Evolutionary conservation across 768 basidiomycete genomes (phyloP), one percentile per base, ranked within the genome.

Genomic region (Xerocomus spinulosus): DNA sequence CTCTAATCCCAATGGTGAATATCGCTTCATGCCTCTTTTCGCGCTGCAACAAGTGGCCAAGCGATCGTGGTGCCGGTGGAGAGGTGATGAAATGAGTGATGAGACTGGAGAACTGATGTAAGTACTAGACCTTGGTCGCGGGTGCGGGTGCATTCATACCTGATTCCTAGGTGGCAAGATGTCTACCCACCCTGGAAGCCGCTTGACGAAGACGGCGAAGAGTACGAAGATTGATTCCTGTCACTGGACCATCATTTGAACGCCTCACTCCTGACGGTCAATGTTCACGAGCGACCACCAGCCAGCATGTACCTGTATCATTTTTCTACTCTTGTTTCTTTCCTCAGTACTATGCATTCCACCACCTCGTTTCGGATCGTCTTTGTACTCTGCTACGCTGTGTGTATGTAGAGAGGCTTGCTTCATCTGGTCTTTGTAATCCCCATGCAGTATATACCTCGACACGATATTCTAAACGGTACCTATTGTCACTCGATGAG

Each of bases 121-220:
- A 46, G 49, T 54, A 23, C 28, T 3, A 25, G n/a, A 29, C 17
- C 5, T 40, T 26, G 12, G 5, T 47, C 10, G 3, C 2, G 5
- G 26, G 18, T 10, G 26, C 26, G 10, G 9, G 26, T 18, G 21
- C 5, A 20, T 10, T 32, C 13, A 37, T 21, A 12, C 23, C 3
- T 7, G 14, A 13, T n/a, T 36, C 12, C 14, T 26, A 58, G 59
- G n/a, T 57, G 54, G 51, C n/a, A 42, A 18, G 50, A 61, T 17
- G 55, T 55, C 24, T 50, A 46, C 46, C 47, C 36, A n/a, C 24
- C 44, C 3, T 58, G 59, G 59, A 60, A 30, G n/a, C 59, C 52
- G 13, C 49, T 54, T 9, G 42, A 59, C 42, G 59, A 59, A 24
- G 51, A 57, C 6, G 51, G 59, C 5, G 40, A 50, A 10, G 48